These are phyloP conservation scores for Calonectria pauciramosa DNA, from an alignment of 2,329 filamentous ascomycete species.

Conservation along the genomic window DNA sequence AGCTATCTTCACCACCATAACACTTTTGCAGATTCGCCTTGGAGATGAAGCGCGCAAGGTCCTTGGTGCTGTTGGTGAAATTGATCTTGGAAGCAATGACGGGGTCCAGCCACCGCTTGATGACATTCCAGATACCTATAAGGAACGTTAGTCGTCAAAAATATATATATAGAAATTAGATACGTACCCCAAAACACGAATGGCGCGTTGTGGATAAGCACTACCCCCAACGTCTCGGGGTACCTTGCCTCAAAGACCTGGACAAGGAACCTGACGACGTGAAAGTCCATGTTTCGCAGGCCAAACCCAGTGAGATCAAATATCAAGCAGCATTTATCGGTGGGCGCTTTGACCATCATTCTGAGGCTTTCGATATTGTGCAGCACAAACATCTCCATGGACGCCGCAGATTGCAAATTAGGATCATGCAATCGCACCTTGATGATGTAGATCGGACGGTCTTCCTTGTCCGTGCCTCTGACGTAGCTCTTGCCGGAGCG, in stretches of 20 bases:
- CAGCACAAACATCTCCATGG: constrained; percentile 54
- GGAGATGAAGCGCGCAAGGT: constrained; percentile 72
- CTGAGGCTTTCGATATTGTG: constrained; percentile 56
- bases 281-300: constrained; percentile 82
- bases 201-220: constrained; percentile 81
- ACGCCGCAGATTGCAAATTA: constrained; percentile 48
- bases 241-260: constrained; percentile 86
- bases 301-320: constrained; percentile 82
- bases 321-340: constrained; percentile 58
- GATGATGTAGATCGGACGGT: constrained; percentile 54
- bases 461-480: constrained; percentile 52
- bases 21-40: constrained; percentile 70
- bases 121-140: constrained; percentile 68
- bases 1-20: constrained; percentile 76
- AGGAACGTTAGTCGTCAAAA: not conserved
- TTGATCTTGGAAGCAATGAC: constrained; percentile 81
- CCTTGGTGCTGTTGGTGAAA: constrained; percentile 74
- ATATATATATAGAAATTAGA: not conserved
- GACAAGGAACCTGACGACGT: constrained; percentile 83
- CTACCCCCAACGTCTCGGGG: constrained; percentile 77
- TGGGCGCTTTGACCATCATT: constrained; percentile 40
- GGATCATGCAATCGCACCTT: constrained; percentile 46
- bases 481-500: constrained; percentile 55
- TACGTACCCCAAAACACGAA: constrained; percentile 72
- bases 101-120: constrained; percentile 82